Base-by-base conservation (phyloP, 805 yeast species). In the Maudiozyma serrabonitensis region DNA sequence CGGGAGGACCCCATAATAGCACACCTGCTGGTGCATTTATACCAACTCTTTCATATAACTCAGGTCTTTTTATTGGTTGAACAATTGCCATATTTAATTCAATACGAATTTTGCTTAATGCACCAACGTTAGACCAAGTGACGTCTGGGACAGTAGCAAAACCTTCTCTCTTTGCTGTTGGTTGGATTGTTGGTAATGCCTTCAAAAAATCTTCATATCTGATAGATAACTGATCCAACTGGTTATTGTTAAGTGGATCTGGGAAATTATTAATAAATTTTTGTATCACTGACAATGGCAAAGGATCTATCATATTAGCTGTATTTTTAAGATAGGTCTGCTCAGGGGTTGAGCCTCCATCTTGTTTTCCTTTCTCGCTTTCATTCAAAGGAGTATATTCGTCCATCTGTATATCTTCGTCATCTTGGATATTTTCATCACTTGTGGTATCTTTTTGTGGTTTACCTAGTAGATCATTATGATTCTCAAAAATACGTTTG, bases 71-170 rank as follows among this genome's bases (percentile, higher is more conserved):
- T 57, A 93, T 90, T 0, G 99, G 99, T 64, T 91, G 97, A 1
- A 93, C 99, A 54, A 93, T 88, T 13, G 98, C 95, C 93, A 89
- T 88, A 62, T 93, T 96, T 31, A 93, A 72, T 65, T 93, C 98
- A 63, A 87, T 82, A 57, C 99, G 75, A 35, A 88, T 82, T 16
- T 79, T 75, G 7, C 79, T 69, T 52, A 93, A 73, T 0, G 98
- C 99, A 54, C 99, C 99, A 35, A 93, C 95, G 62, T 84, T 85
- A 6, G 82, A 78, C 99, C 99, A 93, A 6, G 95, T 81, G 3
- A 93, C 96, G 64, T 93, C 98, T 0, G 99, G 99, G 12, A 93
- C 95, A 0, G 98, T 93, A 0, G 99, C 97, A 69, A 93, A 93
- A 0, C 99, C 99, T 73, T 93, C 99, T 65, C 99, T 82, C 62